Evolutionary conservation across 2,329 filamentous ascomycete species (phyloP).

Genomic region (Sporothrix globosa): DNA sequence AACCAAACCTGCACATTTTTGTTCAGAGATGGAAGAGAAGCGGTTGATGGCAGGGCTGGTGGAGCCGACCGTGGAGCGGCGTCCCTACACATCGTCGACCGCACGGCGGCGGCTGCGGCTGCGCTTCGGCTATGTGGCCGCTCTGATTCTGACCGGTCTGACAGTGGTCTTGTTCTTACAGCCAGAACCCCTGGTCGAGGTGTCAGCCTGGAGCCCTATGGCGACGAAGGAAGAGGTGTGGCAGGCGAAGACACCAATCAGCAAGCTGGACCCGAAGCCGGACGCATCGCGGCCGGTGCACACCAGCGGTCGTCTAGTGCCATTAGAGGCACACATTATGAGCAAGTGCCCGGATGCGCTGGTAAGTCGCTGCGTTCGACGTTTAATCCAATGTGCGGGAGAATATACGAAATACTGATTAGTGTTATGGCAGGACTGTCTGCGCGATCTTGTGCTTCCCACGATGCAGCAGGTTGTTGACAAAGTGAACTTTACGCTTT

Average conservation of each 20-base stretch:
- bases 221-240: conserved; percentile 13
- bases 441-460: conserved; percentile 79
- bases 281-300: conserved; percentile 26
- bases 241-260: neutral
- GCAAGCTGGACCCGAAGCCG: neutral
- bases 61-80: conserved; percentile 20
- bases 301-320: conserved; percentile 55
- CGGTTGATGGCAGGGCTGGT: conserved; percentile 25
- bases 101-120: conserved; percentile 26
- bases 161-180: conserved; percentile 32
- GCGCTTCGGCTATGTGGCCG: conserved; percentile 27
- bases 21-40: conserved; percentile 35
- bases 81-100: neutral
- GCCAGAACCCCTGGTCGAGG: conserved; percentile 22
- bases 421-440: conserved; percentile 61
- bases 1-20: neutral
- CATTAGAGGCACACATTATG: conserved; percentile 94
- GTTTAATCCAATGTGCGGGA: neutral
- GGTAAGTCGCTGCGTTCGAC: conserved; percentile 43
- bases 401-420: neutral
- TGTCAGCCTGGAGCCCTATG: conserved; percentile 16
- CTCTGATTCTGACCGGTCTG: conserved; percentile 30
- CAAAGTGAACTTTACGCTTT: conserved; percentile 88
- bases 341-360: conserved; percentile 92
- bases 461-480: conserved; percentile 79